Evolutionary conservation across 805 yeast species (phyloP).

Genomic region (Metschnikowia proteae): DNA sequence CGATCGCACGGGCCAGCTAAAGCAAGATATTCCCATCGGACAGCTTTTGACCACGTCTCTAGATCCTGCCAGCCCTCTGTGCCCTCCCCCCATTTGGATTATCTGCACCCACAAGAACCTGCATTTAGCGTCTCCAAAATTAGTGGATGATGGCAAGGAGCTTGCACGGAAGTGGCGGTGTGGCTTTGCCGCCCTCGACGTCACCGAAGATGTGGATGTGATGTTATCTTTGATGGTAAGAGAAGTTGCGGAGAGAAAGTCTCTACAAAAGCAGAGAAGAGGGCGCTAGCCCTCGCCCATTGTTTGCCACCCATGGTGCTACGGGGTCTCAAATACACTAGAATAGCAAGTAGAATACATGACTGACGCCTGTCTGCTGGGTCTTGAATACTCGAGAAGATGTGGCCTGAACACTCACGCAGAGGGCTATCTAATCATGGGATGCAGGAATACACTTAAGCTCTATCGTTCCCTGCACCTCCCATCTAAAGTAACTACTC

Average conservation of each 20-base stretch:
- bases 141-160: conserved; percentile 54
- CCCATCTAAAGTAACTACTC: not conserved
- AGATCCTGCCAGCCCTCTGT: conserved; percentile 34
- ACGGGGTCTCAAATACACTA: no score
- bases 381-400: no score
- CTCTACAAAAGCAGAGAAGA: conserved; percentile 15
- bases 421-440: conserved; percentile 8
- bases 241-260: conserved; percentile 51
- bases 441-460: conserved; percentile 6
- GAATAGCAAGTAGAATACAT: no score
- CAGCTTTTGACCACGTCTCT: conserved; percentile 23
- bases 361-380: no score
- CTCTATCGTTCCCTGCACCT: not conserved
- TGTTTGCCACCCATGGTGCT: no score
- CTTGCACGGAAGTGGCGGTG: conserved; percentile 61
- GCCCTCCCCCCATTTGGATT: conserved; percentile 63
- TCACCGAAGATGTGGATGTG: conserved; percentile 52
- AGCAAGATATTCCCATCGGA: conserved; percentile 3
- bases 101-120: conserved; percentile 62
- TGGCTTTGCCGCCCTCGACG: conserved; percentile 63
- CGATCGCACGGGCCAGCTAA: conserved; percentile 37
- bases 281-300: not conserved
- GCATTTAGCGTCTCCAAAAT: conserved; percentile 54
- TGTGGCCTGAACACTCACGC: not conserved
- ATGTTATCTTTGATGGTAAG: conserved; percentile 54